A percentile compares a stretch with the other conserved stretches of the same genome.
These are phyloP conservation scores for Pythium rishiriense DNA, from an alignment of 352 stramenopile species.

Conservation along the genomic window DNA sequence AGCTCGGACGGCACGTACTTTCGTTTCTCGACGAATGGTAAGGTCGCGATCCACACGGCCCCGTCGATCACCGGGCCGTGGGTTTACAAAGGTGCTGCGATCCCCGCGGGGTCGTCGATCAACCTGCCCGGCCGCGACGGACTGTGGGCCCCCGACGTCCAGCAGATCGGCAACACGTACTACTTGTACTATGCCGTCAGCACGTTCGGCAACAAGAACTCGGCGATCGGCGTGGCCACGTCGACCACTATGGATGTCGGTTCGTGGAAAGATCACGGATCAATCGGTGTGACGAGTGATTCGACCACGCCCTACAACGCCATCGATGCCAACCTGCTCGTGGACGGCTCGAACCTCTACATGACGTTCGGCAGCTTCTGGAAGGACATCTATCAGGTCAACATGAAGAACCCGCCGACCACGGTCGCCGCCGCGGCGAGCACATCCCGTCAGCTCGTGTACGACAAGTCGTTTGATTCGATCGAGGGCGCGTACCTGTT, in stretches of 20 bases:
- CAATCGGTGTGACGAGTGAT: constrained; percentile 37
- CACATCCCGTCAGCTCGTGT: constrained; percentile 26
- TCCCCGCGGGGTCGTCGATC: constrained; percentile 45
- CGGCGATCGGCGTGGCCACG: constrained; percentile 42
- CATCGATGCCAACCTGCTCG: constrained; percentile 51
- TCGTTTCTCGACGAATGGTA: constrained; percentile 52
- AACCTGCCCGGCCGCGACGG: constrained; percentile 47
- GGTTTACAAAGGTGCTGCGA: constrained; percentile 43
- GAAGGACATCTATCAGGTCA: constrained; percentile 36
- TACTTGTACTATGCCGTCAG: constrained; percentile 66
- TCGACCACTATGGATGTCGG: constrained; percentile 49
- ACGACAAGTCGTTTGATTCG: constrained; percentile 37
- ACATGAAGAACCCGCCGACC: constrained; percentile 30
- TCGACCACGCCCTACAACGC: constrained; percentile 48
- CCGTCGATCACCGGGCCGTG: constrained; percentile 41
- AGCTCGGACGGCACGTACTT: constrained; percentile 50
- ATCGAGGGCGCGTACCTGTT: constrained; percentile 45
- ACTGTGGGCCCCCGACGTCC: constrained; percentile 50
- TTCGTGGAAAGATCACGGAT: constrained; percentile 39
- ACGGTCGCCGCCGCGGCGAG: constrained; percentile 14
- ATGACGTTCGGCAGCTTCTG: constrained; percentile 56
- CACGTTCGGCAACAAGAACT: constrained; percentile 44
- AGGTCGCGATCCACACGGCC: constrained; percentile 51
- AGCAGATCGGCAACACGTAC: constrained; percentile 48
- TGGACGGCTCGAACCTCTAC: constrained; percentile 37